Percentiles rank a stretch among this genome's conserved stretches.
These are phyloP conservation scores for Fusarium sp. DNA, from an alignment of 2,329 filamentous ascomycete genomes.

Conservation along the genomic window DNA sequence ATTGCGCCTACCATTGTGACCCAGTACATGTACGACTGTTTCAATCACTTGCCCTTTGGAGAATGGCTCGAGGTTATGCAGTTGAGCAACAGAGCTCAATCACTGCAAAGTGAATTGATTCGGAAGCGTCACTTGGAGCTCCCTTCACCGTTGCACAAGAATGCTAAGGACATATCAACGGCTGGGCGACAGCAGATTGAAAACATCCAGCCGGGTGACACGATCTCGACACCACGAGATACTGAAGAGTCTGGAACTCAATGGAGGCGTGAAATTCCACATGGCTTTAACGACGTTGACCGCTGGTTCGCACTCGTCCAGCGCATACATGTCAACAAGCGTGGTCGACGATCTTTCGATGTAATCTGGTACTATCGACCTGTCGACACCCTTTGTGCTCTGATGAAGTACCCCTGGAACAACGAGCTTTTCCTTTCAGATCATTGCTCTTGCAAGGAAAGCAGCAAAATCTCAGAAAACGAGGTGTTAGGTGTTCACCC, in stretches of 20 bases:
- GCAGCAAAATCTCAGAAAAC: constrained; percentile 60
- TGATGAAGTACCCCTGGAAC: constrained; percentile 74
- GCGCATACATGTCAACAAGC: constrained; percentile 56
- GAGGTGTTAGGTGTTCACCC: constrained; percentile 70
- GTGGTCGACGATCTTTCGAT: constrained; percentile 63
- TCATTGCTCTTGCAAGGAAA: constrained; percentile 76
- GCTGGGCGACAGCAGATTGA: constrained; percentile 43
- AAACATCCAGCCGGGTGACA: constrained; percentile 60
- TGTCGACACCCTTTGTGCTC: constrained; percentile 75
- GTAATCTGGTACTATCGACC: constrained; percentile 82
- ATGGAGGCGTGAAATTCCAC: constrained; percentile 67
- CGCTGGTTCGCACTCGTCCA: constrained; percentile 81
- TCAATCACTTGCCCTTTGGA: constrained; percentile 72
- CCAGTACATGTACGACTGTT: constrained; percentile 73
- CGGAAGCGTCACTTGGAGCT: constrained; percentile 47
- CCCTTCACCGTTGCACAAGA: constrained; percentile 40
- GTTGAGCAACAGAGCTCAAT: constrained; percentile 45
- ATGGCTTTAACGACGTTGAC: constrained; percentile 59
- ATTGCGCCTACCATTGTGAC: constrained; percentile 73
- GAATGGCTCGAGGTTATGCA: constrained; percentile 59
- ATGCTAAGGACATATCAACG: constrained; percentile 40
- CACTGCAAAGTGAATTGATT: constrained; percentile 49
- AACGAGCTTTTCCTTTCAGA: constrained; percentile 84
- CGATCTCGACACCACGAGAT: constrained; percentile 63
- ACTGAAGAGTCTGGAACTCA: constrained; percentile 60